These are phyloP conservation scores for Alternaria novae-zelandiae DNA, from an alignment of 2,329 filamentous ascomycete genomes.

Conservation along the genomic window DNA sequence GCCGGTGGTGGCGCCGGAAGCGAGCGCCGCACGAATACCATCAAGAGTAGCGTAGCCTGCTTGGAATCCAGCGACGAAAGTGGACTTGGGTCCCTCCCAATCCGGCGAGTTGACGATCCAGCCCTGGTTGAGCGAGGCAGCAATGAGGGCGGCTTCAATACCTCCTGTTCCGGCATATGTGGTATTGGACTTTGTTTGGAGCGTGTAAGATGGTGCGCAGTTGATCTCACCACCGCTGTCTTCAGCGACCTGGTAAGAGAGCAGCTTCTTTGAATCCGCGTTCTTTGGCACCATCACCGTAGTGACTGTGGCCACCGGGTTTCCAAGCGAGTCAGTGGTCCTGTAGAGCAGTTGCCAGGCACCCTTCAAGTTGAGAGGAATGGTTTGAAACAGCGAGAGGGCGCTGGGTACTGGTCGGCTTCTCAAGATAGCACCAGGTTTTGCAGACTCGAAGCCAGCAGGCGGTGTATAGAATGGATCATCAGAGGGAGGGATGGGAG, in stretches of 20 bases:
- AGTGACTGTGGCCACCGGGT: background rate
- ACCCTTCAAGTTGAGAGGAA: background rate
- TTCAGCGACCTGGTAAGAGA: background rate
- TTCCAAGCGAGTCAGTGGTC: background rate
- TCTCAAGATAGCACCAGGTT: background rate
- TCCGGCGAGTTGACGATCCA: background rate
- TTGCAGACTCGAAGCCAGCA: background rate
- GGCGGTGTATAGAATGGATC: background rate
- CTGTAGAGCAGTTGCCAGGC: background rate
- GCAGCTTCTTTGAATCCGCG: background rate
- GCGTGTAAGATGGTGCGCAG: background rate
- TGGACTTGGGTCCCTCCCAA: background rate
- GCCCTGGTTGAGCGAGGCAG: background rate
- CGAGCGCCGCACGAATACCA: background rate
- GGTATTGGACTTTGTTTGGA: background rate
- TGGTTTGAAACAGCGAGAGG: background rate
- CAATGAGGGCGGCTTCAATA: background rate
- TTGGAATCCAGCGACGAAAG: background rate
- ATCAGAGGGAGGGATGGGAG: background rate
- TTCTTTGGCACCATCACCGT: background rate
- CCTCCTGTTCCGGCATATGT: background rate
- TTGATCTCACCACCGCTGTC: background rate
- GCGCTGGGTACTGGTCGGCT: background rate
- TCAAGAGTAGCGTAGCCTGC: background rate
- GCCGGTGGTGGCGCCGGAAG: background rate